phyloP scores from a whole-genome alignment of 2,329 filamentous ascomycete genomes.

The Coniochaeta ligniaria region DNA sequence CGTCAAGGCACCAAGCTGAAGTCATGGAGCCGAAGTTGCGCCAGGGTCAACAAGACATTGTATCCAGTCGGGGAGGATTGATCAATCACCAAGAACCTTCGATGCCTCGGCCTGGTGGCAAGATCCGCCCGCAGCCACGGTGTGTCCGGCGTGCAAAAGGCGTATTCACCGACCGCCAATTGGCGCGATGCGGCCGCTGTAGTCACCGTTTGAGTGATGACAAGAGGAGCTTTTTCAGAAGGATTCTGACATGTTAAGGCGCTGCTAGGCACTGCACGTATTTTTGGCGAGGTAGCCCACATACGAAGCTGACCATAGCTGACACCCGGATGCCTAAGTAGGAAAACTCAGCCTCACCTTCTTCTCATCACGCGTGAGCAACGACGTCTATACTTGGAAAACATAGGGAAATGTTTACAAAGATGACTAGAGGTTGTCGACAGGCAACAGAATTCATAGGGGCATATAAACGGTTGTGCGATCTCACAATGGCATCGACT shows the following conservation, averaged over 20 bases:
- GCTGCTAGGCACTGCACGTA: background rate
- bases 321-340: background rate
- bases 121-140: background rate
- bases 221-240: background rate
- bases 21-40: background rate
- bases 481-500: background rate
- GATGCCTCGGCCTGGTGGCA: background rate
- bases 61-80: background rate
- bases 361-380: background rate
- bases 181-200: background rate
- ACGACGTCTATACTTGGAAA: background rate
- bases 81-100: background rate
- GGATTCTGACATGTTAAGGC: background rate
- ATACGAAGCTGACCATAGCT: background rate
- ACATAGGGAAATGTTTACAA: background rate
- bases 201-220: background rate
- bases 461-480: background rate
- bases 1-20: background rate
- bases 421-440: background rate
- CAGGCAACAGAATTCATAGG: background rate
- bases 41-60: background rate
- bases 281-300: background rate
- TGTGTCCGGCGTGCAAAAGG: background rate
- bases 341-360: background rate
- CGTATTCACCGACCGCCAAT: background rate